Conservation (phyloP, 768 basidiomycete species). For the Suillus lakei region DNA sequence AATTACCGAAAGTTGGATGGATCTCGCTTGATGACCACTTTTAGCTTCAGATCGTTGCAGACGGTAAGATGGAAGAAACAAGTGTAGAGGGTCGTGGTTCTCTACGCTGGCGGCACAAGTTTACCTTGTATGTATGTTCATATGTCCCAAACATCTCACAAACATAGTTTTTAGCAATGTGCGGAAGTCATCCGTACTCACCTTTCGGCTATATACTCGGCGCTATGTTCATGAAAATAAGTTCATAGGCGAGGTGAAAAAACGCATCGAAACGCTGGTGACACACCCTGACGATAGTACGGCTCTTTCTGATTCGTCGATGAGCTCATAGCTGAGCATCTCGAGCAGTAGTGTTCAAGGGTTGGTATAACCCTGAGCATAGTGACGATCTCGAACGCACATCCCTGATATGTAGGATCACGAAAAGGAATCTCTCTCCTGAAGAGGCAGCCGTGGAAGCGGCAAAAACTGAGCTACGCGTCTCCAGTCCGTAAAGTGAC, state of each 20-base stretch:
- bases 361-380: not conserved
- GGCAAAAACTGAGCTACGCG: not conserved
- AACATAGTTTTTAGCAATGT: not conserved
- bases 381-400: not conserved
- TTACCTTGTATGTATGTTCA: slow-evolving; percentile 1
- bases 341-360: not conserved
- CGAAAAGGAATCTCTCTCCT: not conserved
- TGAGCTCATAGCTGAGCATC: not conserved
- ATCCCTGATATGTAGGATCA: not conserved
- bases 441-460: not conserved
- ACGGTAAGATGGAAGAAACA: not conserved
- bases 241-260: not conserved
- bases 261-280: not conserved
- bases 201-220: not conserved
- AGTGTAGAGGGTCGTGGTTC: not conserved
- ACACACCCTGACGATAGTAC: not conserved
- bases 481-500: not conserved
- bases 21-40: slow-evolving; percentile 1
- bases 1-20: slow-evolving; percentile 3
- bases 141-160: not conserved
- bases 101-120: not conserved
- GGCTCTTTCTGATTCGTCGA: not conserved
- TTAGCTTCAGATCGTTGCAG: slow-evolving; percentile 1
- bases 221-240: slow-evolving; percentile 2
- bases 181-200: not conserved